These are phyloP conservation scores for Ophiostoma tasmaniense DNA, from an alignment of 2,329 filamentous ascomycete species.

Conservation along the genomic window DNA sequence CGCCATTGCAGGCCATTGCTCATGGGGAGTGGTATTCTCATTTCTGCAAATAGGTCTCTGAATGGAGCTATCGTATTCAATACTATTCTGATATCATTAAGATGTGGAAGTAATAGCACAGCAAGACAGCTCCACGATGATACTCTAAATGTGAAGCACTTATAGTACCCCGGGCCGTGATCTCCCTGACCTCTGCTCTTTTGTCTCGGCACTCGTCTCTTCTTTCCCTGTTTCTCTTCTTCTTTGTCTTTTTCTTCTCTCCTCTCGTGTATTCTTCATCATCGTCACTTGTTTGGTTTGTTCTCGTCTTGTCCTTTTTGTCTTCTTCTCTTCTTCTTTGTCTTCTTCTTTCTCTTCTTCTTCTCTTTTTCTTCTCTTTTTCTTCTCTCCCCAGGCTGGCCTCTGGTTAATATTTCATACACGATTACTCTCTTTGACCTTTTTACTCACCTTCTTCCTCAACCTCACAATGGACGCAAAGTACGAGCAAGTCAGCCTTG, in stretches of 20 bases:
- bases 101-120: background rate
- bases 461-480: slow-evolving; percentile 16
- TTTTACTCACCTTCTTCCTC: background rate
- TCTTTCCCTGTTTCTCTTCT: background rate
- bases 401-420: background rate
- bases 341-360: background rate
- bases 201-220: background rate
- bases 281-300: background rate
- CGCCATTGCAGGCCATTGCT: background rate
- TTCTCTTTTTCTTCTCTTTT: background rate
- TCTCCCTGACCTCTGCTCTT: slow-evolving; percentile 1
- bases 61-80: background rate
- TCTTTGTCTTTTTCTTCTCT: background rate
- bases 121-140: background rate
- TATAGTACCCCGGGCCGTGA: slow-evolving; percentile 2
- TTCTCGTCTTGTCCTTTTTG: background rate
- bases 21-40: background rate
- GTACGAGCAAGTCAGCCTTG: slow-evolving; percentile 16
- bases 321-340: background rate
- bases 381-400: background rate
- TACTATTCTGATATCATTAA: background rate
- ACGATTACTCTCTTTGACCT: background rate
- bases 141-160: slow-evolving; percentile 1
- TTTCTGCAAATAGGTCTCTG: background rate
- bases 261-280: background rate